Evolutionary conservation across 257 asterid genomes (phyloP), one percentile per base, ranked within the genome.

Genomic region (Linderniella brevidens): DNA sequence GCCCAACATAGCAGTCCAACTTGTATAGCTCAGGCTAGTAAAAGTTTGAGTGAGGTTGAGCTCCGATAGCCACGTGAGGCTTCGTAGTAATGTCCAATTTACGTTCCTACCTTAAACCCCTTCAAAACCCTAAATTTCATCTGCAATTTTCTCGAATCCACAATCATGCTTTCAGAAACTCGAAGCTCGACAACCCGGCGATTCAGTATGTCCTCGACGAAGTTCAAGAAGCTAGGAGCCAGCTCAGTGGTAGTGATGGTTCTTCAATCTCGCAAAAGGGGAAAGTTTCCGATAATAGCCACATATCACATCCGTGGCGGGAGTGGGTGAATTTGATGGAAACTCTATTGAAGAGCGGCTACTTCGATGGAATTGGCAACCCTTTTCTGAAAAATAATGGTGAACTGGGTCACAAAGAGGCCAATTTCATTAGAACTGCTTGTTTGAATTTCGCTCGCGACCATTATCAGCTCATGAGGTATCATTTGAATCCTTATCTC

Each of bases 381-480:
- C 95, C 90, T 50, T 72, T 74, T 58, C 64, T 45, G 59, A 67
- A 16, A n/a, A n/a, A n/a, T 36, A 35, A 52, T 43, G 70, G 57
- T 17, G 71, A 57, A 52, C 36, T 73, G 64, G 76, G 72, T 53
- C 48, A 40, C 17, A 79, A 80, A 59, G 82, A 69, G 57, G 63
- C 79, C 41, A 90, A 85, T 49, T 70, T 53, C 62, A 77, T 81
- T 41, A 63, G 92, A 52, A 85, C 79, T 51, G 96, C 93, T 66
- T 85, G 75, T 58, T 65, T 90, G 76, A 81, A 85, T 64, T 90
- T 79, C 10, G 85, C 92, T 13, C 86, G 96, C 49, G 73, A 77
- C 52, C 67, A 68, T 0, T 67, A 44, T 68, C 79, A 78, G 50
- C 75, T 90, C 17, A 75, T 85, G 63, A 72, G 96, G 98, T 88